phyloP scores from a whole-genome alignment of 148 eudicot species.

The Spergularia marina region DNA sequence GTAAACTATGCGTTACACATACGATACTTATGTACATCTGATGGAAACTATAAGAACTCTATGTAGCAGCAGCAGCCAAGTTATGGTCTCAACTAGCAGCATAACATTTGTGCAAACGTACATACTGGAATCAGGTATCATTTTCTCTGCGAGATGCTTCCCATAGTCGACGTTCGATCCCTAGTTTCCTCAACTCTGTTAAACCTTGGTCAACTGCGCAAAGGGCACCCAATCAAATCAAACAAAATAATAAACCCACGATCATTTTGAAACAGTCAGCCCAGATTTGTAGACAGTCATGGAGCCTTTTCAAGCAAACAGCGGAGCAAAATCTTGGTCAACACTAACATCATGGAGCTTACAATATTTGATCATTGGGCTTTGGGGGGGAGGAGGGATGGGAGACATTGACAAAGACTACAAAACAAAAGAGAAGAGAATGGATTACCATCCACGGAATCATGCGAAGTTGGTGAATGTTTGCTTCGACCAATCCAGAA shows the following conservation, averaged over 20 bases:
- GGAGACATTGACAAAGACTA: background rate
- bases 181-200: slow-evolving; percentile 73
- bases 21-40: slow-evolving; percentile 19
- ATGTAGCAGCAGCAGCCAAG: slow-evolving; percentile 2
- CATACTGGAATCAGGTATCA: slow-evolving; percentile 23
- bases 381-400: no score
- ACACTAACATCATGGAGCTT: no score
- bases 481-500: slow-evolving; percentile 81
- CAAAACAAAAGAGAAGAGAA: background rate
- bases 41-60: slow-evolving; percentile 3
- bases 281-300: no score
- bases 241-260: no score
- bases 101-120: slow-evolving; percentile 8
- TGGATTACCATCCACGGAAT: slow-evolving; percentile 73
- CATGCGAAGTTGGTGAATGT: slow-evolving; percentile 91
- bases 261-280: no score
- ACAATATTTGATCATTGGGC: no score
- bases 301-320: background rate
- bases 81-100: slow-evolving; percentile 3
- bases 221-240: background rate
- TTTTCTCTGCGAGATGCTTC: slow-evolving; percentile 61
- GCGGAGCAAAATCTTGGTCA: no score
- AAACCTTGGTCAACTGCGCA: slow-evolving; percentile 70
- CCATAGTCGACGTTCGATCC: slow-evolving; percentile 61
- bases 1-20: background rate